Evolutionary conservation across 257 asterid genomes (phyloP).

Genomic region (Scutellaria barbata): DNA sequence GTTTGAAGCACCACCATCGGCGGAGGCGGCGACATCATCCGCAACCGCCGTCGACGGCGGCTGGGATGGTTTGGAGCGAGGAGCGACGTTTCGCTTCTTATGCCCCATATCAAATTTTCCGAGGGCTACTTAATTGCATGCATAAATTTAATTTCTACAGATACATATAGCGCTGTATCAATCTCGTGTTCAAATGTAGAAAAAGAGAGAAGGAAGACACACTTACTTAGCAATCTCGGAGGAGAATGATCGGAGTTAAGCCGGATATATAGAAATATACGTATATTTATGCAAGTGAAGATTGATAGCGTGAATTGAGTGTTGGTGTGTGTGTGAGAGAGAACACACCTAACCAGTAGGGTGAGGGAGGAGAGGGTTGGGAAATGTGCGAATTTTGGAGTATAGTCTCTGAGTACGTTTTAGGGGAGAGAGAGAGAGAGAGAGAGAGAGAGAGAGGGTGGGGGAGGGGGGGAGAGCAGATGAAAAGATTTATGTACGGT

Average conservation of each 20-base stretch:
- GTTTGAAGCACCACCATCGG: conserved; percentile 27
- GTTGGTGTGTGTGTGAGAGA: conserved; percentile 26
- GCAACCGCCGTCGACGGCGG: conserved; percentile 13
- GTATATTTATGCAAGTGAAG: background rate
- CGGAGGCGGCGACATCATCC: conserved; percentile 26
- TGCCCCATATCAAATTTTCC: conserved; percentile 48
- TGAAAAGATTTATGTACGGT: too few relatives aligned
- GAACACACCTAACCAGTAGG: conserved; percentile 23
- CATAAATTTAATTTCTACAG: conserved; percentile 38
- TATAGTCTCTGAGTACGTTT: conserved; percentile 26
- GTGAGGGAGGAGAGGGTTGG: conserved; percentile 29
- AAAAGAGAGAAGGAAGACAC: background rate
- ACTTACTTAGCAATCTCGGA: conserved; percentile 39
- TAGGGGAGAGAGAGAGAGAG: background rate
- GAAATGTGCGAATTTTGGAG: conserved; percentile 34
- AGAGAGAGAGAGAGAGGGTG: too few relatives aligned
- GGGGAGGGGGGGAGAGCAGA: too few relatives aligned
- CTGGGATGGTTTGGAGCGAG: conserved; percentile 52
- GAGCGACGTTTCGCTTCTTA: conserved; percentile 52
- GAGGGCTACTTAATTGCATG: conserved; percentile 40
- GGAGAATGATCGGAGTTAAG: conserved; percentile 36
- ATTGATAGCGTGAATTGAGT: conserved; percentile 20
- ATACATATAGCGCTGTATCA: conserved; percentile 6
- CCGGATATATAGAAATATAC: conserved; percentile 1
- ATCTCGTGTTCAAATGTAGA: conserved; percentile 10